Evolutionary conservation across 805 yeast species (phyloP).

Genomic region (Wickerhamiella siamensis): DNA sequence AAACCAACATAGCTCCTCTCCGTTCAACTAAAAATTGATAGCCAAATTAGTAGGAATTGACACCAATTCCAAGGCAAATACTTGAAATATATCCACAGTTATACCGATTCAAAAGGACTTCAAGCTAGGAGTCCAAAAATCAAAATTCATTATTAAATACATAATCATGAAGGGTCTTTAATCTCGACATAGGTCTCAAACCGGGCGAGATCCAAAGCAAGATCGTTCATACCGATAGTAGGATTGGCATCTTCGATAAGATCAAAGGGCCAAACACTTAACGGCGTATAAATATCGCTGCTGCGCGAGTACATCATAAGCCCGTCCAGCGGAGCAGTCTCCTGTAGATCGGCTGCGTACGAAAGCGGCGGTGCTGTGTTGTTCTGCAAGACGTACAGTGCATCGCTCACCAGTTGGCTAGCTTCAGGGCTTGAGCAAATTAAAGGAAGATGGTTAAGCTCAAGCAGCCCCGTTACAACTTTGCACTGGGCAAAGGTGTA

Average conservation of each 20-base stretch:
- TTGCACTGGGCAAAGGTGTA: background rate
- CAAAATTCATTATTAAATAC: background rate
- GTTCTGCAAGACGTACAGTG: slow-evolving; percentile 8
- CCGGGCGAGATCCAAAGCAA: slow-evolving; percentile 37
- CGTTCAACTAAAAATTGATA: too few species aligned
- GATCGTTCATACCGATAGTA: slow-evolving; percentile 34
- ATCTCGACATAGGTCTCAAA: slow-evolving; percentile 38
- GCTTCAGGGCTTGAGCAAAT: slow-evolving; percentile 1
- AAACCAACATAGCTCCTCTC: too few species aligned
- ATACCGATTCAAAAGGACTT: slow-evolving; percentile 3
- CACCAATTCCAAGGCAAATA: background rate
- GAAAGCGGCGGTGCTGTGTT: background rate
- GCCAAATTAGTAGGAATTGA: too few species aligned
- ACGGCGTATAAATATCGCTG: slow-evolving; percentile 22
- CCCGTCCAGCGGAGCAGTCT: slow-evolving; percentile 9
- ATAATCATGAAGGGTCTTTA: background rate
- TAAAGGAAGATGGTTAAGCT: background rate
- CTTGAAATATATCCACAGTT: background rate
- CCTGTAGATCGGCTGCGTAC: background rate
- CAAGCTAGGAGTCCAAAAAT: background rate
- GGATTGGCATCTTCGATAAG: slow-evolving; percentile 44
- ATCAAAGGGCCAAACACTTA: slow-evolving; percentile 38
- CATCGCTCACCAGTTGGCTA: slow-evolving; percentile 10
- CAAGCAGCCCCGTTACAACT: background rate
- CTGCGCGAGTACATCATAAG: slow-evolving; percentile 16